These are phyloP conservation scores for Rubroboletus satanas DNA, from an alignment of 768 basidiomycete species.

Conservation along the genomic window DNA sequence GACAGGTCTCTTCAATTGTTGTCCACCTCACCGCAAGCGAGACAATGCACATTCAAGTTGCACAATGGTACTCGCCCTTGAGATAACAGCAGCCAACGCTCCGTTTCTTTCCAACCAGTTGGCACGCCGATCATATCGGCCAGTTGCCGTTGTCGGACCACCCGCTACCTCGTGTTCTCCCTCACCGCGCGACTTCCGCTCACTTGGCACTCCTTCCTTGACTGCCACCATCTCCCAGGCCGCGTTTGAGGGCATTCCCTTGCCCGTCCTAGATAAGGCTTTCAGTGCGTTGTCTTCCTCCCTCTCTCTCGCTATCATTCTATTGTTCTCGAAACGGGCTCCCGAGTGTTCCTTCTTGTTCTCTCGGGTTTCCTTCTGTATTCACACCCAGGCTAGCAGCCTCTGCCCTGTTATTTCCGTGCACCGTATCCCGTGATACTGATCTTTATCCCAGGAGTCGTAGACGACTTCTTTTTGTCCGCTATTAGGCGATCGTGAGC, in stretches of 20 bases:
- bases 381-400: not conserved
- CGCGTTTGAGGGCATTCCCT: conserved; percentile 1
- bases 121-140: conserved; percentile 5
- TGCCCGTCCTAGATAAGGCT: conserved; percentile 10
- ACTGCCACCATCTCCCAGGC: not conserved
- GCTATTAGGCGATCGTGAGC: conserved; percentile 7
- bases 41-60: not conserved
- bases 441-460: conserved; percentile 5
- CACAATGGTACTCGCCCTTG: not conserved
- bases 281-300: not conserved
- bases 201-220: not conserved
- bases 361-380: not conserved
- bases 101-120: not conserved
- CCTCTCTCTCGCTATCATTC: not conserved
- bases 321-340: not conserved
- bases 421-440: conserved; percentile 3
- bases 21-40: not conserved
- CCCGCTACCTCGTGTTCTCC: conserved; percentile 20
- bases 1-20: not conserved
- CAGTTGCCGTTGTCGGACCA: not conserved
- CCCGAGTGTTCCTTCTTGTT: not conserved
- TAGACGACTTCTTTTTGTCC: conserved; percentile 5
- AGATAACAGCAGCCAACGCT: not conserved
- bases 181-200: conserved; percentile 11
- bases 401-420: conserved; percentile 9